Conservation (phyloP, 2,329 filamentous ascomycete species). For the Metarhizium brunneum region DNA sequence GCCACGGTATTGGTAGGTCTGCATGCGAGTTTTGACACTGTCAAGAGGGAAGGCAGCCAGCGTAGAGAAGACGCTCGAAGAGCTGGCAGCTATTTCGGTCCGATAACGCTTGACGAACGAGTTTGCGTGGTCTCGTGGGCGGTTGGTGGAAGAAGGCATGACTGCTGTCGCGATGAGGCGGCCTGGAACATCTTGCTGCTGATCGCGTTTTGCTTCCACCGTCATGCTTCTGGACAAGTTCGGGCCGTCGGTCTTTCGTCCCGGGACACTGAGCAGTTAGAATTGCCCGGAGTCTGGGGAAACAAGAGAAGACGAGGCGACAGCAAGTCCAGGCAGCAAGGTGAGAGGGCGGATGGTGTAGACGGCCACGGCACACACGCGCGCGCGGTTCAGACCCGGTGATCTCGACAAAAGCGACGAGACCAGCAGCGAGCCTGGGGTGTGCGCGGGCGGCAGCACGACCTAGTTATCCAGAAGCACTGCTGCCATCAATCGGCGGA, state of each 20-base stretch:
- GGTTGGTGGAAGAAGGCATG: slow-evolving; percentile 19
- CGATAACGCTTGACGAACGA: slow-evolving; percentile 63
- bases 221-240: slow-evolving; percentile 23
- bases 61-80: slow-evolving; percentile 69
- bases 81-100: slow-evolving; percentile 70
- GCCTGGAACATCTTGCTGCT: slow-evolving; percentile 29
- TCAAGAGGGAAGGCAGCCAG: slow-evolving; percentile 78
- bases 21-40: slow-evolving; percentile 84
- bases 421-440: slow-evolving; percentile 8
- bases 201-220: slow-evolving; percentile 22
- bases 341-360: background rate
- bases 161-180: slow-evolving; percentile 18
- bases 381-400: slow-evolving; percentile 8
- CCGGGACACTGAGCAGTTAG: background rate
- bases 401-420: slow-evolving; percentile 7
- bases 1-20: slow-evolving; percentile 71
- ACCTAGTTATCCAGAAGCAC: slow-evolving; percentile 5
- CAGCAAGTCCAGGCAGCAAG: background rate
- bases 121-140: slow-evolving; percentile 23
- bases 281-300: background rate
- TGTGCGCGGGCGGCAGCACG: slow-evolving; percentile 11
- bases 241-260: slow-evolving; percentile 1
- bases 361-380: slow-evolving; percentile 7
- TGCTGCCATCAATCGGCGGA: slow-evolving; percentile 8
- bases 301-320: background rate